Conservation (phyloP, 2,329 filamentous ascomycete genomes). For the Aspergillus candidus region DNA sequence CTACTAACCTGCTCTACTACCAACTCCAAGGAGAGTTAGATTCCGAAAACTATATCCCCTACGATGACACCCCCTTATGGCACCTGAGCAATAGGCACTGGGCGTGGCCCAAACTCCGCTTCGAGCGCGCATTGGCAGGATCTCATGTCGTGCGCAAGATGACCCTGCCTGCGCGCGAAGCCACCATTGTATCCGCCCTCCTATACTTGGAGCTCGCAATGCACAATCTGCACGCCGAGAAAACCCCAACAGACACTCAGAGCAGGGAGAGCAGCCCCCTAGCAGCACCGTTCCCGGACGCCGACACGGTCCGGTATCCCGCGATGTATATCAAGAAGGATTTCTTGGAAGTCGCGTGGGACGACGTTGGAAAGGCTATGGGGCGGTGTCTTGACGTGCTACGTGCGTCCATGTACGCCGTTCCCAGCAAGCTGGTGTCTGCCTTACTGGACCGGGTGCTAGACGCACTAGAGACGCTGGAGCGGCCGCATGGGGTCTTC, state of each 20-base stretch:
- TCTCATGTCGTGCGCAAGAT: neutral
- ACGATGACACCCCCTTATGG: too few relatives aligned
- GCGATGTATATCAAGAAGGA: neutral
- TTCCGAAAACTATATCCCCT: too few relatives aligned
- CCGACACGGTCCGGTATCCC: neutral
- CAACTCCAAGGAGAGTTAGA: too few relatives aligned
- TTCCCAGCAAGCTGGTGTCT: neutral
- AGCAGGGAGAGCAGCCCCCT: neutral
- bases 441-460: neutral
- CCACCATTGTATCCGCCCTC: constrained; percentile 12
- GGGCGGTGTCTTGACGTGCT: too few relatives aligned
- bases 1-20: too few relatives aligned
- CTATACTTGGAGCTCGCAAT: constrained; percentile 10
- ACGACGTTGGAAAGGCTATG: neutral
- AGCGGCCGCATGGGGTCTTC: neutral
- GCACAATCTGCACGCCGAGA: neutral
- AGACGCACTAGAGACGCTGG: neutral
- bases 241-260: constrained; percentile 1
- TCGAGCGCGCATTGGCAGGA: too few relatives aligned
- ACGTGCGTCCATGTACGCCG: neutral
- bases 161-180: constrained; percentile 2
- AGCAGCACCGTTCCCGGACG: constrained; percentile 3
- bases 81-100: too few relatives aligned
- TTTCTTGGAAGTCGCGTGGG: neutral
- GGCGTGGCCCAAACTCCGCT: too few relatives aligned